These are phyloP conservation scores for Ampelomyces quisqualis DNA, from an alignment of 2,329 filamentous ascomycete species.

Conservation along the genomic window DNA sequence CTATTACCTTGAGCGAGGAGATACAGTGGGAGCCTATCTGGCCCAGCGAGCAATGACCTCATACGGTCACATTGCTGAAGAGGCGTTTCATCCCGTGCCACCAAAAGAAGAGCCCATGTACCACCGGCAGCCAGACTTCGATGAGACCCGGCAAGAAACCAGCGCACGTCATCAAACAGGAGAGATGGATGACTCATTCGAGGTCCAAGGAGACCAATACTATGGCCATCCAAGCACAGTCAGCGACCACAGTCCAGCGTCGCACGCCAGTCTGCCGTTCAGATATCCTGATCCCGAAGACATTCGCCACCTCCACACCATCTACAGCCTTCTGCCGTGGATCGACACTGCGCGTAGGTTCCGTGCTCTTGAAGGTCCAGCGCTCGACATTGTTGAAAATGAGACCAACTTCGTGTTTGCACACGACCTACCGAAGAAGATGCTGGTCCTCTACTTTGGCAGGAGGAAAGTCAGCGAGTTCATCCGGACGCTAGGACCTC, in stretches of 20 bases:
- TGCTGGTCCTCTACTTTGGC: constrained; percentile 24
- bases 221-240: not conserved
- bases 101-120: too few species aligned
- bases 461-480: constrained; percentile 15
- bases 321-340: constrained; percentile 16
- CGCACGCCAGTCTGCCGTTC: not conserved
- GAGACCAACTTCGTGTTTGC: constrained; percentile 5
- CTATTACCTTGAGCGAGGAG: constrained; percentile 1
- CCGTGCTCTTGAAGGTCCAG: constrained; percentile 8
- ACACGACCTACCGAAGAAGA: constrained; percentile 16
- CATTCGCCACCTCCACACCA: constrained; percentile 20
- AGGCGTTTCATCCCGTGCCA: too few species aligned
- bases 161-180: not conserved
- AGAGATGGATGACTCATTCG: not conserved
- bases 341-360: constrained; percentile 17
- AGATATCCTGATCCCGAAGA: constrained; percentile 20
- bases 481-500: constrained; percentile 10
- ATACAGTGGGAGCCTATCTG: constrained; percentile 14
- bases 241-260: not conserved
- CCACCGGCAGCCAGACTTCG: too few species aligned
- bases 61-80: too few species aligned
- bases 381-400: constrained; percentile 19
- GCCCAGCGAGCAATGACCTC: constrained; percentile 1
- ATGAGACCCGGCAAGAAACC: too few species aligned
- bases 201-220: not conserved